Evolutionary conservation across 2,329 filamentous ascomycete species (phyloP).

Genomic region (Fusarium tricinctum): DNA sequence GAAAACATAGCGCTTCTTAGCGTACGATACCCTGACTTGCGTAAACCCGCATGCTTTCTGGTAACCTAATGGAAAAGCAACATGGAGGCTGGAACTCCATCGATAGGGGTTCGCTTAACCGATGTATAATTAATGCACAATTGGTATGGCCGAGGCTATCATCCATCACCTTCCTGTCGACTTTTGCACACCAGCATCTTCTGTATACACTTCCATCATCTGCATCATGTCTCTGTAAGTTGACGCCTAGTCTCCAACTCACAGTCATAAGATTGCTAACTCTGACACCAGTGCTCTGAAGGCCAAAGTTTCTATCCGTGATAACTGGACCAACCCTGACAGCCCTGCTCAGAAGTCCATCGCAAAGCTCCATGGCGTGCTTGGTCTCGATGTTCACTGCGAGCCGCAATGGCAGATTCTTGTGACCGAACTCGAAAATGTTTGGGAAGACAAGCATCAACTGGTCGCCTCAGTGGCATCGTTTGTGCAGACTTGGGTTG

Average conservation of each 20-base stretch:
- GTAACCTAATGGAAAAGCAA: neutral
- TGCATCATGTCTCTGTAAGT: constrained; percentile 24
- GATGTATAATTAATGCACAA: neutral
- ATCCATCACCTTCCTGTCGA: too few species aligned
- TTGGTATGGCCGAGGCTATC: too few species aligned
- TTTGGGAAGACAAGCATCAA: constrained; percentile 58
- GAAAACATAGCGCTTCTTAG: constrained; percentile 43
- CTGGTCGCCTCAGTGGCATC: constrained; percentile 54
- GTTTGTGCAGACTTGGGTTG: constrained; percentile 59
- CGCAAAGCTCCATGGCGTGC: constrained; percentile 49
- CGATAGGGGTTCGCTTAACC: constrained; percentile 9
- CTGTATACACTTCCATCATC: neutral
- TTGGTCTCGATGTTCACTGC: constrained; percentile 58
- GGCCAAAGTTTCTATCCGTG: constrained; percentile 59
- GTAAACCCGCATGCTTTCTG: constrained; percentile 9
- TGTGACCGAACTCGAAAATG: constrained; percentile 54
- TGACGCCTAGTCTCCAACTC: neutral
- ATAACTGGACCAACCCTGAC: constrained; percentile 58
- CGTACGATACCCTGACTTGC: constrained; percentile 14
- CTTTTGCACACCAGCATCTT: neutral
- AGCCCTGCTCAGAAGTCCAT: constrained; percentile 54
- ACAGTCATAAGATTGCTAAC: constrained; percentile 3
- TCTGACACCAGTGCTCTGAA: constrained; percentile 57
- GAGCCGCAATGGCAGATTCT: constrained; percentile 62
- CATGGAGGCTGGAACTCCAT: neutral